These are phyloP conservation scores for Coemansia sp. DNA, from an alignment of 192 early-diverging fungal genomes.

Conservation along the genomic window DNA sequence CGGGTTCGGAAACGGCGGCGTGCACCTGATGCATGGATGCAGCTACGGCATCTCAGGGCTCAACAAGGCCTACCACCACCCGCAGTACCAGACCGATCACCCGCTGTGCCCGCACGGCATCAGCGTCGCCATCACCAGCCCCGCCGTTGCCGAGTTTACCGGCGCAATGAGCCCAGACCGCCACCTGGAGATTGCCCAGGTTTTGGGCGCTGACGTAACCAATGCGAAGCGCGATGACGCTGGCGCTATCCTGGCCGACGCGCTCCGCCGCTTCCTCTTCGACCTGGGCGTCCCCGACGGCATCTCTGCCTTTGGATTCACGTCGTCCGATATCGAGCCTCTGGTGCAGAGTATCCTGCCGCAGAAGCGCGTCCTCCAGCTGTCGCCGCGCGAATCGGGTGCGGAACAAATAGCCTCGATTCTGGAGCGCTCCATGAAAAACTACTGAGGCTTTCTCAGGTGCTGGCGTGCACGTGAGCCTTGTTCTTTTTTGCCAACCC, in stretches of 20 bases:
- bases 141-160: constrained; percentile 86
- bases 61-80: constrained; percentile 78
- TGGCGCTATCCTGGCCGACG: constrained; percentile 73
- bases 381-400: constrained; percentile 65
- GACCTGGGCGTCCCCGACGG: constrained; percentile 81
- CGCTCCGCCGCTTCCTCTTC: constrained; percentile 72
- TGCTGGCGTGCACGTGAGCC: too few species aligned
- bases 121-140: constrained; percentile 87
- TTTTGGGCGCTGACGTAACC: constrained; percentile 71
- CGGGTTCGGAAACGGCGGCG: constrained; percentile 85
- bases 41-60: constrained; percentile 84
- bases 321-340: constrained; percentile 63
- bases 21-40: constrained; percentile 85
- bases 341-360: constrained; percentile 85
- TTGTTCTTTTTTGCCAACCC: not conserved
- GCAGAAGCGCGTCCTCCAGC: constrained; percentile 88
- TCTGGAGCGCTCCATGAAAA: constrained; percentile 49
- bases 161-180: constrained; percentile 77
- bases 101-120: constrained; percentile 76
- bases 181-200: constrained; percentile 76
- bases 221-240: constrained; percentile 67
- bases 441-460: constrained; percentile 20
- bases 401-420: constrained; percentile 48
- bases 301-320: constrained; percentile 73
- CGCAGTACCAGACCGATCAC: constrained; percentile 75